Conservation (phyloP, 2,329 filamentous ascomycete species). For the Fusarium sulawesiense region DNA sequence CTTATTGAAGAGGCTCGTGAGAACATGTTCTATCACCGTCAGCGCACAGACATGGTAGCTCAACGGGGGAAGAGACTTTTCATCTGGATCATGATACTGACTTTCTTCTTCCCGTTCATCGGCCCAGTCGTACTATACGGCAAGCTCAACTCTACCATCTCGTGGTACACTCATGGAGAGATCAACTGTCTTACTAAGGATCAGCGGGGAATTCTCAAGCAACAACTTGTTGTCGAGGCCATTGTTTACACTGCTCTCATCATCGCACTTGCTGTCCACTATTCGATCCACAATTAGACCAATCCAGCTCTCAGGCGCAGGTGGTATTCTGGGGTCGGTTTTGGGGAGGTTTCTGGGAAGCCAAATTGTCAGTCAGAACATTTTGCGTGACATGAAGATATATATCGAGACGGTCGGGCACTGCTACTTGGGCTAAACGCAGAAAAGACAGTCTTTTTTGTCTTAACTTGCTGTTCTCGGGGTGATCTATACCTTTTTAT, state of each 20-base stretch:
- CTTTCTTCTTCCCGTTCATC: constrained; percentile 60
- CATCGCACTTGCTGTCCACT: constrained; percentile 49
- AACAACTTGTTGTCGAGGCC: constrained; percentile 54
- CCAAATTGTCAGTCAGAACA: background rate
- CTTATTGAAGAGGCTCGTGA: constrained; percentile 49
- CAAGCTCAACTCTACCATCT: constrained; percentile 58
- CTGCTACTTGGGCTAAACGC: background rate
- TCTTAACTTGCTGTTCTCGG: background rate
- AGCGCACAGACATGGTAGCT: constrained; percentile 44
- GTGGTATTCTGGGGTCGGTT: constrained; percentile 12
- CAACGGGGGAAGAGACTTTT: constrained; percentile 54
- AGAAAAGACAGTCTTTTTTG: background rate
- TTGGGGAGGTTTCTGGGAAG: constrained; percentile 2
- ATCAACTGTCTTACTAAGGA: constrained; percentile 51
- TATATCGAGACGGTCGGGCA: background rate
- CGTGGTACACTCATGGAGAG: constrained; percentile 62
- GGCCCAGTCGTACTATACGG: constrained; percentile 59
- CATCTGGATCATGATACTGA: constrained; percentile 52
- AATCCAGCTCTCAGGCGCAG: background rate
- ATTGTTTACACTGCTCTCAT: constrained; percentile 50
- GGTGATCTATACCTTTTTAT: constrained; percentile 3
- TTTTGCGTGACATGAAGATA: constrained; percentile 6
- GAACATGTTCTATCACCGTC: constrained; percentile 47
- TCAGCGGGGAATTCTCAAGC: constrained; percentile 49
- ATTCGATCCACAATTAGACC: constrained; percentile 36